phyloP scores from a whole-genome alignment of 306 rosid species.

The Cicer cuneatum region DNA sequence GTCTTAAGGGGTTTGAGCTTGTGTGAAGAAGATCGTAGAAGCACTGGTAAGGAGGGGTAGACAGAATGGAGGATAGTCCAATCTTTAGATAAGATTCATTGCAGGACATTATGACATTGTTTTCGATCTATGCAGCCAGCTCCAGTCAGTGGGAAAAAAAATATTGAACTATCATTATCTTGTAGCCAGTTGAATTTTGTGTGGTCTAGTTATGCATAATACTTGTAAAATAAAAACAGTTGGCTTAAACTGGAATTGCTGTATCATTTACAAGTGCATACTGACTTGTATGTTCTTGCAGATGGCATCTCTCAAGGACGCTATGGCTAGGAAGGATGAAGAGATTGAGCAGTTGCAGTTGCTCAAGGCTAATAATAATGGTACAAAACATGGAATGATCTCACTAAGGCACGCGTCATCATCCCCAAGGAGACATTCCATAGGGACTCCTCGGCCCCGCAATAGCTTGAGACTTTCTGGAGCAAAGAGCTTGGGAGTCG shows the following conservation, averaged over 20 bases:
- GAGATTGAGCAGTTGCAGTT: constrained; percentile 79
- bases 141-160: neutral
- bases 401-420: constrained; percentile 60
- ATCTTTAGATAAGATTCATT: constrained; percentile 10
- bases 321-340: constrained; percentile 72
- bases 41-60: neutral
- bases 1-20: constrained; percentile 1
- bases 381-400: constrained; percentile 52
- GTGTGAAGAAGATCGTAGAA: neutral
- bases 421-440: constrained; percentile 76
- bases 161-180: neutral
- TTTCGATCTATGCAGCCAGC: neutral
- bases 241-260: constrained; percentile 36
- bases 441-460: constrained; percentile 61
- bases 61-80: constrained; percentile 8
- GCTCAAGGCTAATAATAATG: constrained; percentile 65
- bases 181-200: constrained; percentile 30
- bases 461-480: constrained; percentile 53
- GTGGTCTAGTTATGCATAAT: constrained; percentile 7
- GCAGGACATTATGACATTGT: neutral
- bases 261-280: constrained; percentile 19
- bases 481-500: constrained; percentile 48
- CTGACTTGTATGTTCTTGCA: constrained; percentile 53
- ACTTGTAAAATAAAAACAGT: constrained; percentile 22
- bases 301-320: constrained; percentile 83